Conservation (phyloP, 352 stramenopile species). For the Globisporangium barbulae region DNA sequence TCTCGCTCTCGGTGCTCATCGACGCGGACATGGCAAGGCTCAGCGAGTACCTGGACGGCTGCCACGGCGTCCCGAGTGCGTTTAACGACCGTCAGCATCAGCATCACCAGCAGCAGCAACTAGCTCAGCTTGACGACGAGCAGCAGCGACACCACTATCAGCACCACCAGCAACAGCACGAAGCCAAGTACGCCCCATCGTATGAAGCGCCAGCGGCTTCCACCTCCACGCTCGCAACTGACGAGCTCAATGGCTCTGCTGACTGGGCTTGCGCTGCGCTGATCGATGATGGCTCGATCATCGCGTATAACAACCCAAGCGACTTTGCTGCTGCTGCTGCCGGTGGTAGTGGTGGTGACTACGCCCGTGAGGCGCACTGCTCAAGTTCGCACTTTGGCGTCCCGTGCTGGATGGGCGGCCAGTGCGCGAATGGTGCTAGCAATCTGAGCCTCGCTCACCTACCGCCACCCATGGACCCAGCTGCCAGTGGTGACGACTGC, state of each 20-base stretch:
- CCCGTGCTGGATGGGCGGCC: conserved; percentile 7
- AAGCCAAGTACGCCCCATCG: neutral
- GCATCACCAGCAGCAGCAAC: neutral
- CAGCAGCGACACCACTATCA: neutral
- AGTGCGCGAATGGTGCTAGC: neutral
- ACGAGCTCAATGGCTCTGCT: neutral
- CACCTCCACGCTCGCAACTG: neutral
- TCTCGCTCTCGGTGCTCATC: conserved; percentile 8
- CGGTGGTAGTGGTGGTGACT: neutral
- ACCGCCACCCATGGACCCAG: neutral
- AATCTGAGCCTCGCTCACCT: neutral
- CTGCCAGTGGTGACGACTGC: neutral
- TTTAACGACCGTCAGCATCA: conserved; percentile 1
- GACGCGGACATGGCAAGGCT: conserved; percentile 12
- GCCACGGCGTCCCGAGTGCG: neutral
- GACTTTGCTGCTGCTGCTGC: neutral
- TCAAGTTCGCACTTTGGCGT: conserved; percentile 7
- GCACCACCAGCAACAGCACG: neutral
- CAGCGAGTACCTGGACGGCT: conserved; percentile 12
- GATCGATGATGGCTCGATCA: neutral
- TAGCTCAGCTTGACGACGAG: neutral
- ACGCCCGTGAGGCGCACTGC: conserved; percentile 3
- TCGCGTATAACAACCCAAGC: neutral
- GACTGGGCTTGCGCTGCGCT: conserved; percentile 2
- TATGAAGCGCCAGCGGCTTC: neutral